phyloP scores from a whole-genome alignment of 768 basidiomycete species.

The Suillus decipiens region DNA sequence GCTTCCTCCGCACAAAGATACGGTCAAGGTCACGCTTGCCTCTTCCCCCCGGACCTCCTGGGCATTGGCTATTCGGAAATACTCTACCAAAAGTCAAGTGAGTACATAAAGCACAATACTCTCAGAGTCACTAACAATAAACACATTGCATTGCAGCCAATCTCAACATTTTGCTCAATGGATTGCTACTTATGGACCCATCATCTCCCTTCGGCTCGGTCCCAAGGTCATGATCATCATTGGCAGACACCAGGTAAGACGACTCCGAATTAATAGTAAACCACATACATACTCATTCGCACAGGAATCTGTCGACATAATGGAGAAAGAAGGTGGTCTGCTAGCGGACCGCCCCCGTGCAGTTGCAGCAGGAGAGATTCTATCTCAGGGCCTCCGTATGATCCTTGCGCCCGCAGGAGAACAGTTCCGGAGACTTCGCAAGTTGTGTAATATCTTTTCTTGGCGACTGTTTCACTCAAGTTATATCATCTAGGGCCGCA shows the following conservation, averaged over 20 bases:
- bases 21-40: constrained; percentile 21
- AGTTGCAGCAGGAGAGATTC: constrained; percentile 60
- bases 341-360: constrained; percentile 56
- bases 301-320: constrained; percentile 61
- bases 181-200: constrained; percentile 60
- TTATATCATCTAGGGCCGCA: constrained; percentile 42
- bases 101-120: constrained; percentile 4
- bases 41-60: constrained; percentile 33
- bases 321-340: constrained; percentile 64
- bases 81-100: constrained; percentile 30
- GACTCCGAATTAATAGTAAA: background rate
- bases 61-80: constrained; percentile 36
- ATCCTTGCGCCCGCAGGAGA: constrained; percentile 59
- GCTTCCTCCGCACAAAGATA: constrained; percentile 14
- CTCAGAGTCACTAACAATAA: background rate
- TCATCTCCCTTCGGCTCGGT: constrained; percentile 59
- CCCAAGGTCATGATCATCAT: constrained; percentile 33
- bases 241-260: constrained; percentile 39
- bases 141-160: constrained; percentile 21
- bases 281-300: background rate
- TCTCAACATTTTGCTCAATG: constrained; percentile 55
- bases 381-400: constrained; percentile 60
- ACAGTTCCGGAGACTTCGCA: constrained; percentile 60
- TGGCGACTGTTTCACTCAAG: background rate
- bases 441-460: constrained; percentile 33